Evolutionary conservation across 2,329 filamentous ascomycete genomes (phyloP).

Genomic region (Rasamsonia emersonii): DNA sequence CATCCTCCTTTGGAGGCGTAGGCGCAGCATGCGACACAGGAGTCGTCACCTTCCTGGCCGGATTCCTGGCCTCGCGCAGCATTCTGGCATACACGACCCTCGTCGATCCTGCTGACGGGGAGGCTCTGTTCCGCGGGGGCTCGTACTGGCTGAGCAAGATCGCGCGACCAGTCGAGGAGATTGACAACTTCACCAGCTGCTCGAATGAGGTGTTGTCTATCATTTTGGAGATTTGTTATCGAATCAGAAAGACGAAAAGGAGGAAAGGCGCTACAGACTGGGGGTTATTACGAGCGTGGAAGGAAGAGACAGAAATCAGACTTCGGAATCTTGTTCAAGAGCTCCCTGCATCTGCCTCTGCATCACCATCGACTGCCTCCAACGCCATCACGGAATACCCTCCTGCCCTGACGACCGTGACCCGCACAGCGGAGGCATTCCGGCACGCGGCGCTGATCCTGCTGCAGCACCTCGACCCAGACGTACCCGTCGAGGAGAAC

Average conservation of each 20-base stretch:
- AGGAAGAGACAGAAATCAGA: background rate
- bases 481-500: background rate
- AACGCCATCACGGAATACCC: background rate
- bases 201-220: background rate
- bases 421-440: background rate
- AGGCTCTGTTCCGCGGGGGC: background rate
- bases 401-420: background rate
- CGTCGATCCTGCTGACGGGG: background rate
- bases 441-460: background rate
- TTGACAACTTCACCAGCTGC: background rate
- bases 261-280: background rate
- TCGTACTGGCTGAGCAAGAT: background rate
- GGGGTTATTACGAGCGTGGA: background rate
- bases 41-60: background rate
- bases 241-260: background rate
- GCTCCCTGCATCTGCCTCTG: background rate
- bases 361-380: background rate
- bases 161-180: background rate
- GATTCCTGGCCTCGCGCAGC: background rate
- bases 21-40: background rate
- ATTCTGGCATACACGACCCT: constrained; percentile 1
- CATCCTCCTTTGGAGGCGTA: background rate
- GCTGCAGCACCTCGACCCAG: background rate
- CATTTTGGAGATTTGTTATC: background rate
- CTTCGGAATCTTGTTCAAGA: background rate